phyloP scores from a whole-genome alignment of 768 basidiomycete species.

The Pleurotus pulmonarius region DNA sequence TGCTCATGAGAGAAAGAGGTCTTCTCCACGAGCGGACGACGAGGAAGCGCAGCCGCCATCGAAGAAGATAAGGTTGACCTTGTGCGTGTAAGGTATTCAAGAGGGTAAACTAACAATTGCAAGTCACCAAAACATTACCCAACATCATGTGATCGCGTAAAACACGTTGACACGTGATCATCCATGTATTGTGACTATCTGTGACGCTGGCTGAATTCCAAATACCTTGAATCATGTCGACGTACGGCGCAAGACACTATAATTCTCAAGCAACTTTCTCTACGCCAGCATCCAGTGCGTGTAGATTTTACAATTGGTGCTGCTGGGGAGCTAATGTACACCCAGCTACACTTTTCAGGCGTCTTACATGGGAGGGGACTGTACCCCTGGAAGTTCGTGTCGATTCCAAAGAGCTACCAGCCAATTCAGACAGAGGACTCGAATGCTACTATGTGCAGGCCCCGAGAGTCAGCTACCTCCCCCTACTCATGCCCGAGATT shows the following conservation, averaged over 20 bases:
- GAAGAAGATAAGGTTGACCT: no score
- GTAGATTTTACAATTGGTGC: no score
- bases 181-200: background rate
- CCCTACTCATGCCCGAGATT: conserved; percentile 86
- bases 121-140: background rate
- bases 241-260: conserved; percentile 49
- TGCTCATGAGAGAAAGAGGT: background rate
- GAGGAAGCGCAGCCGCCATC: conserved; percentile 2
- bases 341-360: conserved; percentile 76
- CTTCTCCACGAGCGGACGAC: conserved; percentile 4
- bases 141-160: background rate
- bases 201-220: background rate
- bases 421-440: conserved; percentile 83
- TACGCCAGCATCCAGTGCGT: conserved; percentile 33
- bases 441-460: conserved; percentile 92
- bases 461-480: conserved; percentile 90
- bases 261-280: conserved; percentile 26
- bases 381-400: conserved; percentile 88
- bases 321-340: conserved; percentile 23
- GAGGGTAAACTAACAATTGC: background rate
- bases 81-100: background rate
- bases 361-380: conserved; percentile 88
- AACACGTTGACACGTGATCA: background rate
- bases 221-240: conserved; percentile 33
- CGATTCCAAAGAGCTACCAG: conserved; percentile 84